These are phyloP conservation scores for Margaritispora aquatica DNA, from an alignment of 495 filamentous ascomycete genomes.

Conservation along the genomic window DNA sequence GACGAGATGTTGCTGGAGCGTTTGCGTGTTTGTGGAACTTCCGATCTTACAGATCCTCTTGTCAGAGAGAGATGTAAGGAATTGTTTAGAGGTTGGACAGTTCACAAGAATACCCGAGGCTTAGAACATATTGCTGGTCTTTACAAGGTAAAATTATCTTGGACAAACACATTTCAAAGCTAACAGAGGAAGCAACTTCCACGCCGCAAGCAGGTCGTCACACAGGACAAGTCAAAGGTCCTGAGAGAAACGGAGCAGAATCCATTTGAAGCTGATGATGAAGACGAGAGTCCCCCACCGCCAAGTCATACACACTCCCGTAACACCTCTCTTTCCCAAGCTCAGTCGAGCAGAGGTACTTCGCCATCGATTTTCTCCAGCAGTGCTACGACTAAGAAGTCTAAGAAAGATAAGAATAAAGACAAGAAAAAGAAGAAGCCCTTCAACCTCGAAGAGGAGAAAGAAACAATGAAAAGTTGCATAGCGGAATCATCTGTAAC, in stretches of 20 bases:
- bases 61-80: constrained; percentile 82
- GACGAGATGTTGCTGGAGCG: constrained; percentile 94
- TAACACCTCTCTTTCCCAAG: constrained; percentile 15
- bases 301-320: constrained; percentile 7
- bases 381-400: constrained; percentile 18
- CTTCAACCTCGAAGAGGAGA: constrained; percentile 86
- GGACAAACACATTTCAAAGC: neutral
- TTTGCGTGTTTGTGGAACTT: constrained; percentile 79
- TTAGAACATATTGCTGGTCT: constrained; percentile 73
- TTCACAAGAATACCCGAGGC: constrained; percentile 74
- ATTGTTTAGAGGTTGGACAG: constrained; percentile 84
- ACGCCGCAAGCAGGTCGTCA: constrained; percentile 46
- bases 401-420: constrained; percentile 31
- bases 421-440: constrained; percentile 45
- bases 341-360: constrained; percentile 25
- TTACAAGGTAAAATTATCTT: constrained; percentile 51
- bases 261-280: constrained; percentile 56
- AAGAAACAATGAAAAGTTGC: constrained; percentile 70
- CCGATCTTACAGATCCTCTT: constrained; percentile 73
- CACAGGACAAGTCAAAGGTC: constrained; percentile 73
- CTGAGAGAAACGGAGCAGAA: constrained; percentile 65
- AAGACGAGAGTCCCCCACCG: constrained; percentile 33
- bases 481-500: constrained; percentile 84
- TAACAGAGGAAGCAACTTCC: constrained; percentile 39
- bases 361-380: constrained; percentile 22